These are phyloP conservation scores for Penicillium nucicola DNA, from an alignment of 495 filamentous ascomycete genomes.

Conservation along the genomic window DNA sequence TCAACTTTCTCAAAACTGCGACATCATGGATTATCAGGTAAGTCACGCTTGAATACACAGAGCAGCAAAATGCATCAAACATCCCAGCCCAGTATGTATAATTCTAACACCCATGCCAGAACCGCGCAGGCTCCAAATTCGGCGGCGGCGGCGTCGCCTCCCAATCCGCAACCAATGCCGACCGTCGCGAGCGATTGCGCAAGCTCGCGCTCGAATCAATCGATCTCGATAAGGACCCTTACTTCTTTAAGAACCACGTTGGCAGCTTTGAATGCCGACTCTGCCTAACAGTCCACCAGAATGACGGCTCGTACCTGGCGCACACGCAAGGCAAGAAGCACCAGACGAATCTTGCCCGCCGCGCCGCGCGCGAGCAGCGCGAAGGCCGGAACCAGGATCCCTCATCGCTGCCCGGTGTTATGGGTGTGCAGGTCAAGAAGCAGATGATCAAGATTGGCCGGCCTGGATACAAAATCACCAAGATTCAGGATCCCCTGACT, in stretches of 20 bases:
- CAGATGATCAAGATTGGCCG: constrained; percentile 97
- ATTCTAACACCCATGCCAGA: constrained; percentile 49
- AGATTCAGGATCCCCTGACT: constrained; percentile 86
- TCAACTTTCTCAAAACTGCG: constrained; percentile 8
- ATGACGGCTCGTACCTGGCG: constrained; percentile 98
- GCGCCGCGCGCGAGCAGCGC: constrained; percentile 89
- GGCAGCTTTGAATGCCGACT: constrained; percentile 98
- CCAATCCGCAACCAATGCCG: constrained; percentile 88
- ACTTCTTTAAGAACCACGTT: constrained; percentile 99
- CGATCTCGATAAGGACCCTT: constrained; percentile 98
- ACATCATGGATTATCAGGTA: constrained; percentile 62
- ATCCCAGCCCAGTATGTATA: not conserved
- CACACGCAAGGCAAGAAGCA: constrained; percentile 99
- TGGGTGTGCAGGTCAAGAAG: constrained; percentile 78
- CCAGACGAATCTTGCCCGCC: constrained; percentile 96
- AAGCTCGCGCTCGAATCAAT: constrained; percentile 98
- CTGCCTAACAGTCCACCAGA: constrained; percentile 98
- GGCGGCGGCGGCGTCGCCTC: constrained; percentile 96
- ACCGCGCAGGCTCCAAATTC: constrained; percentile 96
- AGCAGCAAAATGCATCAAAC: not conserved
- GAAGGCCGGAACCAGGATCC: constrained; percentile 77
- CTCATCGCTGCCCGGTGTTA: constrained; percentile 62
- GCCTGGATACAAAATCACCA: constrained; percentile 97
- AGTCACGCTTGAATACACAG: constrained; percentile 1
- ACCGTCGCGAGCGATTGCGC: constrained; percentile 93